These are phyloP conservation scores for Mycena filopes DNA, from an alignment of 768 basidiomycete species.

Conservation along the genomic window DNA sequence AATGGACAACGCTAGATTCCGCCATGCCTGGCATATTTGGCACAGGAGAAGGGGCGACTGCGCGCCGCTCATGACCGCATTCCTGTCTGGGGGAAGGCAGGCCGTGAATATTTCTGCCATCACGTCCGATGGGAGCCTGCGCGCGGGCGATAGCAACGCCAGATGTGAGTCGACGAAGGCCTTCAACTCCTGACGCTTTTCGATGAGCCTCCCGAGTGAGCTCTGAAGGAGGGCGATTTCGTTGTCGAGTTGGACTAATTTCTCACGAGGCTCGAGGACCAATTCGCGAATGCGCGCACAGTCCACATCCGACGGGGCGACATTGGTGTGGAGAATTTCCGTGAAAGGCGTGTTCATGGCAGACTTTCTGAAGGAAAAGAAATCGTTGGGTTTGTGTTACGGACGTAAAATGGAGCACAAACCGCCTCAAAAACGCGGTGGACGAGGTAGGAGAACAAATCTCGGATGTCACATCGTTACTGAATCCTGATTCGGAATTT, in stretches of 20 bases:
- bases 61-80: background rate
- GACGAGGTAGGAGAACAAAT: too few relatives aligned
- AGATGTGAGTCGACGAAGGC: constrained; percentile 2
- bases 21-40: constrained; percentile 6
- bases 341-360: constrained; percentile 4
- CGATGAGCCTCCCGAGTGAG: background rate
- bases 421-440: too few relatives aligned
- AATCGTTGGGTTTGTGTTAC: too few relatives aligned
- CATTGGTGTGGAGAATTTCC: constrained; percentile 10
- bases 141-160: constrained; percentile 12
- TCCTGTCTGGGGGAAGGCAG: background rate
- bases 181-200: background rate
- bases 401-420: too few relatives aligned
- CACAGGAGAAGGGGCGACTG: constrained; percentile 4
- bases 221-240: constrained; percentile 2
- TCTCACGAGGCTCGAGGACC: background rate
- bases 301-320: constrained; percentile 10
- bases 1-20: background rate
- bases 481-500: too few relatives aligned
- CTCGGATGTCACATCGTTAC: too few relatives aligned
- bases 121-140: constrained; percentile 6
- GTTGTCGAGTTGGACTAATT: background rate
- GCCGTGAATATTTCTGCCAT: constrained; percentile 5
- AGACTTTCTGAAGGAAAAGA: background rate
- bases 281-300: constrained; percentile 3